Evolutionary conservation across 2,329 filamentous ascomycete genomes (phyloP), one percentile per base, ranked within the genome.

Genomic region (Colletotrichum simmondsii): DNA sequence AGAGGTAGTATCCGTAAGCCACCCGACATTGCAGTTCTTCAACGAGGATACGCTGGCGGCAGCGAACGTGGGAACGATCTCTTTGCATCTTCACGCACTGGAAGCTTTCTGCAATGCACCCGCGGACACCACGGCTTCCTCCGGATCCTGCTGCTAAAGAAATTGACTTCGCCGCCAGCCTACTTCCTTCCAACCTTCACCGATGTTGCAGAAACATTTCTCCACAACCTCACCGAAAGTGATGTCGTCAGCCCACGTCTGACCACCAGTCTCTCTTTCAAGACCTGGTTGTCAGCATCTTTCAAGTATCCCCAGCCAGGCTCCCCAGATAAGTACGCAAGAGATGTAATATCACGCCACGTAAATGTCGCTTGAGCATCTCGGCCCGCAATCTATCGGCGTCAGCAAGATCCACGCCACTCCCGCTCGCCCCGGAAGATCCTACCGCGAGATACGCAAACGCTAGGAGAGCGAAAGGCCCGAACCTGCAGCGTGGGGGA

Each of bases 341-440:
- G 42, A 62, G 19, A 49, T n/a, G 19, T 11, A 46, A 62, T 24
- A 58, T 30, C 60, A 70, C 60, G 60, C 70, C 52, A 65, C 66
- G 35, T 70, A 28, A 42, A 8, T 28, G 60, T 46, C 26, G 42
- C 35, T 69, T 19, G 32, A 65, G 59, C 10, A 37, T 57, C 53
- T 64, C 69, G 69, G 53, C 53, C 42, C 53, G 65, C 65, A 35
- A 56, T 22, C 42, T 35, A 11, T 35, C 22, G 16, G 28, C 26
- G 56, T 61, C 63, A 71, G 68, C 54, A 61, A 61, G 54, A 65
- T 19, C 54, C 46, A 56, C 32, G 62, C 52, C 42, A 54, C 37
- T 53, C 26, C 24, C 19, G 42, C 19, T 54, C 10, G 16, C 37
- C n/a, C 28, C 57, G 64, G 24, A 35, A 58, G 46, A 67, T 71